A percentile compares a stretch with the other conserved stretches of the same genome.
Conservation (phyloP, 2,329 filamentous ascomycete genomes). For the Diaporthe aspalathi region DNA sequence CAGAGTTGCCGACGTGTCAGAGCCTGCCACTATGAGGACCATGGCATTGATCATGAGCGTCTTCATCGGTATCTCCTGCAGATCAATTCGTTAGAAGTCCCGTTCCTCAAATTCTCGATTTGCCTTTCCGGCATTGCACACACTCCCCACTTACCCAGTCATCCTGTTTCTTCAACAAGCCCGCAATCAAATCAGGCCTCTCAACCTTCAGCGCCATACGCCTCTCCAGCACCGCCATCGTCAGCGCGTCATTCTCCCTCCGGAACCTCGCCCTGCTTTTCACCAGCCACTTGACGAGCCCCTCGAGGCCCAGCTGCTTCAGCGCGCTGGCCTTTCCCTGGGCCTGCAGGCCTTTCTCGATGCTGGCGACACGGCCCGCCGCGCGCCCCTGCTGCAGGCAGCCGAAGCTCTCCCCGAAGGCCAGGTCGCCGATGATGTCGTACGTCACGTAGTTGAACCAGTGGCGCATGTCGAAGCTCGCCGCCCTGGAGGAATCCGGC, state of each 20-base stretch:
- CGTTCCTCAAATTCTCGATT: no score
- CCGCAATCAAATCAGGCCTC: constrained; percentile 45
- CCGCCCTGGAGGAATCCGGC: not conserved
- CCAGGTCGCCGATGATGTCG: constrained; percentile 56
- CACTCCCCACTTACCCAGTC: constrained; percentile 32
- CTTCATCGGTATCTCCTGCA: constrained; percentile 38
- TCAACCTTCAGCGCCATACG: constrained; percentile 40
- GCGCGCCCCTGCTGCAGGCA: constrained; percentile 46
- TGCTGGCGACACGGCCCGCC: constrained; percentile 45
- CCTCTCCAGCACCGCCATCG: constrained; percentile 31
- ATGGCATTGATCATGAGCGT: constrained; percentile 32
- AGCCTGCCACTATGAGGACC: constrained; percentile 47
- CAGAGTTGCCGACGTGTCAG: constrained; percentile 50
- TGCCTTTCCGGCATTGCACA: not conserved
- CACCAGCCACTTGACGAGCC: constrained; percentile 30
- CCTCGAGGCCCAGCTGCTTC: constrained; percentile 36
- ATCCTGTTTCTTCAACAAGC: constrained; percentile 43
- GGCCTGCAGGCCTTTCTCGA: constrained; percentile 43
- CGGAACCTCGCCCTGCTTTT: constrained; percentile 17
- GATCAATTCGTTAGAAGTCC: not conserved
- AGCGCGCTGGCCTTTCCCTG: not conserved
- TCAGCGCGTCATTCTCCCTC: not conserved
- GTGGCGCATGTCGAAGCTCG: constrained; percentile 36
- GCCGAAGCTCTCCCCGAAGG: constrained; percentile 56
- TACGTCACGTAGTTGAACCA: constrained; percentile 53